A percentile compares a stretch with the other conserved stretches of the same genome.
Conservation (phyloP, 805 yeast species). For the Lipomyces anomalus region DNA sequence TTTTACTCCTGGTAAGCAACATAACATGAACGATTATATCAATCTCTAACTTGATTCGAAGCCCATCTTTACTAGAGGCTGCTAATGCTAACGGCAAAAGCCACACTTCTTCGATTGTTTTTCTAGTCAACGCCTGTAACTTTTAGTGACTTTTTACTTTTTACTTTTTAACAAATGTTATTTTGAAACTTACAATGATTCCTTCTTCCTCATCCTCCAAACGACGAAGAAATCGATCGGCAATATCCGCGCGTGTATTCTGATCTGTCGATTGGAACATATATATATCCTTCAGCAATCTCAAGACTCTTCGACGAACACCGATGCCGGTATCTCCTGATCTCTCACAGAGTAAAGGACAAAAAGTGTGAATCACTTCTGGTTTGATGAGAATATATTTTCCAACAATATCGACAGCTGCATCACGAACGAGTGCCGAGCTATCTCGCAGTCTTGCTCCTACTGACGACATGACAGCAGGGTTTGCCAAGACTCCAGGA, state of each 20-base stretch:
- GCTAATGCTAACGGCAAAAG: slow-evolving; percentile 4
- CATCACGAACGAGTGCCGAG: slow-evolving; percentile 70
- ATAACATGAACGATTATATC: slow-evolving; percentile 3
- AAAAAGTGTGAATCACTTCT: slow-evolving; percentile 44
- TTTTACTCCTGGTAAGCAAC: slow-evolving; percentile 8
- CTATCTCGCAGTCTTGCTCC: slow-evolving; percentile 48
- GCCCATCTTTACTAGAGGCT: slow-evolving; percentile 3
- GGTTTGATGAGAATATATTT: slow-evolving; percentile 43
- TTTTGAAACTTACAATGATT: too few species aligned
- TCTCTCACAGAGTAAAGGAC: slow-evolving; percentile 45
- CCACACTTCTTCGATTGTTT: slow-evolving; percentile 14
- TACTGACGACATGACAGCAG: slow-evolving; percentile 49
- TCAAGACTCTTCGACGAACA: slow-evolving; percentile 59
- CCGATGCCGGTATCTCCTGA: slow-evolving; percentile 54
- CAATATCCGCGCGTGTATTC: slow-evolving; percentile 38
- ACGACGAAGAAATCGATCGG: slow-evolving; percentile 49
- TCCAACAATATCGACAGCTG: slow-evolving; percentile 62
- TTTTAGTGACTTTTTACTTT: too few species aligned
- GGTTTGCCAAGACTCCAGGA: slow-evolving; percentile 44
- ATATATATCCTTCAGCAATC: slow-evolving; percentile 47
- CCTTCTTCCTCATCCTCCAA: slow-evolving; percentile 66
- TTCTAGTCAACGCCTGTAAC: slow-evolving; percentile 10
- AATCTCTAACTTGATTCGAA: slow-evolving; percentile 7
- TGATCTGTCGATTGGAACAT: slow-evolving; percentile 30
- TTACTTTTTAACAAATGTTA: too few species aligned